A percentile compares a stretch with the other conserved stretches of the same genome.
Conservation (phyloP, 2,329 filamentous ascomycete species). For the Trichoderma harzianum region DNA sequence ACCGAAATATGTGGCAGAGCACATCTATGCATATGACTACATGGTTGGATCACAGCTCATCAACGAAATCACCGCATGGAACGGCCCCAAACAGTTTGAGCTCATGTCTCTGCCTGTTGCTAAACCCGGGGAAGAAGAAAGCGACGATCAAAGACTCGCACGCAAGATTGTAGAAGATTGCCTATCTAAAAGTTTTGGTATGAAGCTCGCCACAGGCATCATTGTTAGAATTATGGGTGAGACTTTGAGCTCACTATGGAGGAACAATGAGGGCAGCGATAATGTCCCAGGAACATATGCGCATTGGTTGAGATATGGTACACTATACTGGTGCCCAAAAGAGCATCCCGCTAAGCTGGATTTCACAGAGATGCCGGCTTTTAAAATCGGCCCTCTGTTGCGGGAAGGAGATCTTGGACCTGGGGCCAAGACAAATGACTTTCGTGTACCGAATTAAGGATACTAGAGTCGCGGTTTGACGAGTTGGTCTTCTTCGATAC, state of each 20-base stretch:
- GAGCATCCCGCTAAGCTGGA: constrained; percentile 35
- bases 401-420: not conserved
- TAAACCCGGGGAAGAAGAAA: constrained; percentile 34
- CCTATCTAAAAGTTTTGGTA: constrained; percentile 48
- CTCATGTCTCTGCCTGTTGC: constrained; percentile 41
- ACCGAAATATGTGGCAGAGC: constrained; percentile 46
- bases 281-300: constrained; percentile 50
- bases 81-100: constrained; percentile 46
- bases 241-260: constrained; percentile 54
- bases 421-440: not conserved
- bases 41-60: constrained; percentile 51
- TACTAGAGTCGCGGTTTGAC: not conserved
- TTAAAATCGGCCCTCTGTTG: constrained; percentile 36
- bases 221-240: constrained; percentile 47
- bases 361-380: constrained; percentile 35
- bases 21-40: constrained; percentile 49
- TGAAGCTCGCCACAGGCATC: constrained; percentile 55
- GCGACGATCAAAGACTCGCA: constrained; percentile 44
- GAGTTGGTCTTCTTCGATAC: not conserved
- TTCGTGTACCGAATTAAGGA: not conserved
- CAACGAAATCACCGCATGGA: constrained; percentile 51
- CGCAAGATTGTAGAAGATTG: constrained; percentile 50
- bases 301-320: constrained; percentile 51
- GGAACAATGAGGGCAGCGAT: constrained; percentile 47
- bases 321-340: constrained; percentile 45